Evolutionary conservation across 1,139 yeast genomes (phyloP).

Genomic region (Eremothecium coryli): DNA sequence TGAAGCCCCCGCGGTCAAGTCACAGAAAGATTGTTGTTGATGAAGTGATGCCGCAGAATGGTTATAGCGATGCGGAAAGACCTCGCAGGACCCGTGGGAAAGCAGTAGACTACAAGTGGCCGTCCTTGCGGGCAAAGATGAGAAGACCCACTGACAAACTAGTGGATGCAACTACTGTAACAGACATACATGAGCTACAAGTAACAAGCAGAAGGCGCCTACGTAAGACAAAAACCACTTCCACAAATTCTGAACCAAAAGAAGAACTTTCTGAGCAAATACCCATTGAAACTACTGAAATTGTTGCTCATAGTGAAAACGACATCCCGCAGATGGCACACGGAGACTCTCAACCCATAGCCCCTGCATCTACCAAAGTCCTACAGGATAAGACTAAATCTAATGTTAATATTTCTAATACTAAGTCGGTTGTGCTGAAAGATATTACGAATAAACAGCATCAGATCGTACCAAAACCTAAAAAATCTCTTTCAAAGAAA

Average conservation of each 20-base stretch:
- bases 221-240: slow-evolving; percentile 4
- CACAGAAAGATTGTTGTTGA: slow-evolving; percentile 27
- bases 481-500: slow-evolving; percentile 22
- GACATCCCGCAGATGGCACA: not conserved
- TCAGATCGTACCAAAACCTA: slow-evolving; percentile 9
- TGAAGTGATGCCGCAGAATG: slow-evolving; percentile 33
- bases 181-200: slow-evolving; percentile 28
- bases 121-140: slow-evolving; percentile 60
- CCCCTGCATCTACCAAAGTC: too few species aligned
- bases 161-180: slow-evolving; percentile 43
- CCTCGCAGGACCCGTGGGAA: slow-evolving; percentile 40
- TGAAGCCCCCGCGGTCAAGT: slow-evolving; percentile 28
- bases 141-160: slow-evolving; percentile 56
- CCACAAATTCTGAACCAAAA: not conserved
- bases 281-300: not conserved
- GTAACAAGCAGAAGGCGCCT: slow-evolving; percentile 12
- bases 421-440: slow-evolving; percentile 11
- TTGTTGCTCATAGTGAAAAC: not conserved
- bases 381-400: not conserved
- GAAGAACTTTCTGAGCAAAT: slow-evolving; percentile 1
- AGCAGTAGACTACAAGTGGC: slow-evolving; percentile 58
- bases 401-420: not conserved
- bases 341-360: too few species aligned
- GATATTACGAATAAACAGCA: slow-evolving; percentile 21
- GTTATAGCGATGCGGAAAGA: slow-evolving; percentile 20